A percentile compares a stretch with the other conserved stretches of the same genome.
These are phyloP conservation scores for Diddensiella caesifluorescens DNA, from an alignment of 805 yeast genomes.

Conservation along the genomic window DNA sequence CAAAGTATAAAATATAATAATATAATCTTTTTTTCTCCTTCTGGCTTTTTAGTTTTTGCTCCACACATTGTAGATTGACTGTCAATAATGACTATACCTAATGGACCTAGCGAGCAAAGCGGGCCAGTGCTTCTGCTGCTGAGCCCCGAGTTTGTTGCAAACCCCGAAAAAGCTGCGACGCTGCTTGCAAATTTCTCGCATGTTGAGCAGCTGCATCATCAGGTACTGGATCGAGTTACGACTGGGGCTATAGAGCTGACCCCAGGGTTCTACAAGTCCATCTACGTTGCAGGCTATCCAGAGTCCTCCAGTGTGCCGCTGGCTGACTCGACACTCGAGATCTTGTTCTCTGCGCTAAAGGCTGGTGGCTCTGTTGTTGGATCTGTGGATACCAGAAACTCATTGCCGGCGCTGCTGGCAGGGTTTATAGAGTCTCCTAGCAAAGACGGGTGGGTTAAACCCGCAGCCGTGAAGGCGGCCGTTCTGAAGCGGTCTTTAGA, in stretches of 20 bases:
- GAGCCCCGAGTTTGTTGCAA: slow-evolving; percentile 12
- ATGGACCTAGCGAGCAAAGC: neutral
- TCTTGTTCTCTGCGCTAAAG: slow-evolving; percentile 26
- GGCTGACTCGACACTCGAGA: slow-evolving; percentile 24
- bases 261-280: slow-evolving; percentile 22
- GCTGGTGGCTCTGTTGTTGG: slow-evolving; percentile 33
- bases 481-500: slow-evolving; percentile 14
- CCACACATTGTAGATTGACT: too few species aligned
- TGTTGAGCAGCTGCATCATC: slow-evolving; percentile 22
- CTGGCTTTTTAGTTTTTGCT: too few species aligned
- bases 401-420: slow-evolving; percentile 56
- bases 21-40: too few species aligned
- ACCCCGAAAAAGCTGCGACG: slow-evolving; percentile 3
- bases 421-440: slow-evolving; percentile 50
- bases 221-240: slow-evolving; percentile 36
- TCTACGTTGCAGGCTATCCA: slow-evolving; percentile 25
- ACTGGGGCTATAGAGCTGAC: slow-evolving; percentile 31
- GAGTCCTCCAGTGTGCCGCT: slow-evolving; percentile 20
- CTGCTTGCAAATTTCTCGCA: slow-evolving; percentile 8
- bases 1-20: too few species aligned
- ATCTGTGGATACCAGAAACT: slow-evolving; percentile 14
- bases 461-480: slow-evolving; percentile 33
- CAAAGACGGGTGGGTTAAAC: slow-evolving; percentile 52
- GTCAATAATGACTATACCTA: neutral
- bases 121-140: slow-evolving; percentile 10